Percentiles rank a stretch among this genome's conserved stretches.
phyloP scores from a whole-genome alignment of 768 basidiomycete species.

The Phlebiopsis gigantea region DNA sequence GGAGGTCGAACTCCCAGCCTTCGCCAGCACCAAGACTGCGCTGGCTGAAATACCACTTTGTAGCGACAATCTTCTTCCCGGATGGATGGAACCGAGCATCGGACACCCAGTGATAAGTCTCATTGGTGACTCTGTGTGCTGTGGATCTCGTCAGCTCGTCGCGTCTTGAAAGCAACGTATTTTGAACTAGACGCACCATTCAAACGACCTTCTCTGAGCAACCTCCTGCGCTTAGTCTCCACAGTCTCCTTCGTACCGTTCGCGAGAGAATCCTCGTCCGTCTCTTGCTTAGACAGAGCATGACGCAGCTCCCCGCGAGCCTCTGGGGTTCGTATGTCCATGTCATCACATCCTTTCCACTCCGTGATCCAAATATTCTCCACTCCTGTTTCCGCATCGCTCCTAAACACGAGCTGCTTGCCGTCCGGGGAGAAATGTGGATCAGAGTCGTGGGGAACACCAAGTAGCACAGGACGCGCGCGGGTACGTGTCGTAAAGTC shows the following conservation, averaged over 20 bases:
- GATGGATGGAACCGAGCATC: slow-evolving; percentile 70
- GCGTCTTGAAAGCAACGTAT: not conserved
- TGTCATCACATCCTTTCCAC: slow-evolving; percentile 61
- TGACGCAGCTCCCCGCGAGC: slow-evolving; percentile 27
- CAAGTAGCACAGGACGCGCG: slow-evolving; percentile 57
- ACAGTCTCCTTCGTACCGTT: slow-evolving; percentile 46
- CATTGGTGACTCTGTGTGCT: slow-evolving; percentile 58
- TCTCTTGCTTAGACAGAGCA: slow-evolving; percentile 31
- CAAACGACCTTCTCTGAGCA: slow-evolving; percentile 53
- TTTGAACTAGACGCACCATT: slow-evolving; percentile 30
- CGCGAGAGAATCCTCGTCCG: slow-evolving; percentile 44
- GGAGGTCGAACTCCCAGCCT: slow-evolving; percentile 63
- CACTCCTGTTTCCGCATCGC: slow-evolving; percentile 66
- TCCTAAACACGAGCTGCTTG: slow-evolving; percentile 58
- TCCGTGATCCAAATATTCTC: slow-evolving; percentile 71
- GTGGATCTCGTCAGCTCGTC: not conserved
- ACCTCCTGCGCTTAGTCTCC: slow-evolving; percentile 40
- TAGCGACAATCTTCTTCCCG: slow-evolving; percentile 58
- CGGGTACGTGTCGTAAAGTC: slow-evolving; percentile 25
- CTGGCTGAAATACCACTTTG: slow-evolving; percentile 68
- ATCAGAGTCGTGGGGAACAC: slow-evolving; percentile 66
- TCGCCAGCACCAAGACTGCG: slow-evolving; percentile 69
- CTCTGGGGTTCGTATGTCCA: slow-evolving; percentile 42
- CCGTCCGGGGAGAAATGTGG: slow-evolving; percentile 70
- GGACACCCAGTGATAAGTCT: slow-evolving; percentile 67